These are phyloP conservation scores for Aspergillus bertholletiae DNA, from an alignment of 495 filamentous ascomycete genomes.

Conservation along the genomic window DNA sequence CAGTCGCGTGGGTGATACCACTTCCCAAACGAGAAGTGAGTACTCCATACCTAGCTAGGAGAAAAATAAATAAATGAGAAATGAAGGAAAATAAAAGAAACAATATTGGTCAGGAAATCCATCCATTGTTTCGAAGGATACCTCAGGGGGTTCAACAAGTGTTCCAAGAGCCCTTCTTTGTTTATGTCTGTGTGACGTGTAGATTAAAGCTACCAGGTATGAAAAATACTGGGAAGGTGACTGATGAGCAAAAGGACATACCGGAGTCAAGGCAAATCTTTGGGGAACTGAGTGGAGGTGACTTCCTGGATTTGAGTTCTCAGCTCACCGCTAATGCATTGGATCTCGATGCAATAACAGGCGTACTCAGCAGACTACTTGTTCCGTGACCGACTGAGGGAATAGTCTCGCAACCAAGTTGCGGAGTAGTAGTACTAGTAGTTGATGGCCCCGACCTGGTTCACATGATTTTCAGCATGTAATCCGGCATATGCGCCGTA, in stretches of 20 bases:
- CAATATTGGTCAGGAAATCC: neutral
- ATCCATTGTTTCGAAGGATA: neutral
- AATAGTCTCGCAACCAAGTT: neutral
- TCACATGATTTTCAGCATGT: slow-evolving; percentile 1
- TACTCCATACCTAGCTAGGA: too few relatives aligned
- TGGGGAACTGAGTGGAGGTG: neutral
- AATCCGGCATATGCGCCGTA: neutral
- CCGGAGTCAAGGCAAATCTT: neutral
- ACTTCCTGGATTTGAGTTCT: neutral
- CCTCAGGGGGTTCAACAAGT: neutral
- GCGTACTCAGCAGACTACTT: neutral
- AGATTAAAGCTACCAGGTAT: neutral
- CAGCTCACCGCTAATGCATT: neutral
- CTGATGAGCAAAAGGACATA: neutral
- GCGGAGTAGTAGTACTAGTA: too few relatives aligned
- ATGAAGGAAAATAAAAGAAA: neutral
- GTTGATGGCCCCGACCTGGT: neutral
- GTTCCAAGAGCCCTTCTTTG: neutral
- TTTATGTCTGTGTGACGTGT: neutral
- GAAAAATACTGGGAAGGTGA: neutral
- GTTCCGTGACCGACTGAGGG: neutral
- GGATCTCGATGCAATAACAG: neutral
- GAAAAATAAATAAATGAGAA: neutral
- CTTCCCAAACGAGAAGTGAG: neutral
- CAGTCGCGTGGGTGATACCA: neutral